A percentile compares a stretch with the other conserved stretches of the same genome.
Conservation (phyloP, 805 yeast genomes). For the Starmerella davenportii region DNA sequence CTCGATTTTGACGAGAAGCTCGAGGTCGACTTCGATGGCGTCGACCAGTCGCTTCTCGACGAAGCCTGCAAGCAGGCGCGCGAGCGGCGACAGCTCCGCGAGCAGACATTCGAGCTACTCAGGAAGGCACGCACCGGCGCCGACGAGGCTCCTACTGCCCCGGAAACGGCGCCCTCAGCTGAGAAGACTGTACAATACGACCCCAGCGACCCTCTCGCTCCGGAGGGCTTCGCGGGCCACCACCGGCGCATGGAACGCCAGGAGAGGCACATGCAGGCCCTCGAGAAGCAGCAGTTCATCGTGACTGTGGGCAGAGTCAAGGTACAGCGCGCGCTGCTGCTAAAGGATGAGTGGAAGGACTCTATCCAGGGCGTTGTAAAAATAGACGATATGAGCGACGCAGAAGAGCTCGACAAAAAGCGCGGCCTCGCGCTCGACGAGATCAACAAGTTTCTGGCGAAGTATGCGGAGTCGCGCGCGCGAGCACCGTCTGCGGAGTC, state of each 20-base stretch:
- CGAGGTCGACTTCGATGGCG: constrained; percentile 2
- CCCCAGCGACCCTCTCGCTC: constrained; percentile 30
- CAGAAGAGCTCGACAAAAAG: constrained; percentile 35
- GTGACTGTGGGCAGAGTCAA: constrained; percentile 37
- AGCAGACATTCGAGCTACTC: not conserved
- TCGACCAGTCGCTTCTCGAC: constrained; percentile 3
- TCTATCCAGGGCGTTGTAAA: constrained; percentile 32
- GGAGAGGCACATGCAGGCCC: constrained; percentile 40
- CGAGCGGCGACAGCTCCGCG: not conserved
- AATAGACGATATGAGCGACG: constrained; percentile 32
- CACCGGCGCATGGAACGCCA: constrained; percentile 47
- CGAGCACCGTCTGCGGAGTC: not conserved
- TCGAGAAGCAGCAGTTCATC: constrained; percentile 36
- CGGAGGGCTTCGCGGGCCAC: constrained; percentile 24
- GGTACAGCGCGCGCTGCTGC: constrained; percentile 28
- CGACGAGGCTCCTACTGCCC: not conserved
- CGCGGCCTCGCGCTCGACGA: constrained; percentile 35
- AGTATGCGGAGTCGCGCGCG: constrained; percentile 8
- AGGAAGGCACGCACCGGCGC: not conserved
- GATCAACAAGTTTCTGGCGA: constrained; percentile 21
- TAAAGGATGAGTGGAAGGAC: constrained; percentile 32
- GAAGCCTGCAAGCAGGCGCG: constrained; percentile 1
- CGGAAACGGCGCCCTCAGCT: not conserved
- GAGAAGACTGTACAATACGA: not conserved
- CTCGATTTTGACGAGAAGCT: constrained; percentile 8